Conservation (phyloP, 108 stramenopile genomes). For the Schizochytrium sp. region DNA sequence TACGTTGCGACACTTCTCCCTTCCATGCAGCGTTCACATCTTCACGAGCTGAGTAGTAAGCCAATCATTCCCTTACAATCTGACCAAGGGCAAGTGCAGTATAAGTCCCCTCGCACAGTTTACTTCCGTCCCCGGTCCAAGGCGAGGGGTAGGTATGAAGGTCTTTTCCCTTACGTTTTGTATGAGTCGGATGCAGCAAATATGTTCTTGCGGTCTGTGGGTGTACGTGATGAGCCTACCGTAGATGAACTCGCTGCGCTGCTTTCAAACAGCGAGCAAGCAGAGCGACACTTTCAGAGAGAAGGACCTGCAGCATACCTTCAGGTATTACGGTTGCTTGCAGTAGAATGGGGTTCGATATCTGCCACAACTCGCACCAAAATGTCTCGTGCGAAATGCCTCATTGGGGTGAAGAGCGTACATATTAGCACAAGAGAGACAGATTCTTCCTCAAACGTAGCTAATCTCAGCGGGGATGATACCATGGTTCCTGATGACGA, state of each 20-base stretch:
- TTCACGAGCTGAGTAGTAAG: slow-evolving; percentile 10
- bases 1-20: slow-evolving; percentile 4
- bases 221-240: slow-evolving; percentile 46
- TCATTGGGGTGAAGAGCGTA: background rate
- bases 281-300: background rate
- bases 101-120: background rate
- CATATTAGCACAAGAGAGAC: background rate
- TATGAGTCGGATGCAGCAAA: slow-evolving; percentile 24
- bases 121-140: background rate
- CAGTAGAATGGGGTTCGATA: background rate
- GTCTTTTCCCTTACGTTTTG: slow-evolving; percentile 26
- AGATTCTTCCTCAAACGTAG: background rate
- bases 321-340: slow-evolving; percentile 10
- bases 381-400: background rate
- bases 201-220: background rate
- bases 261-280: background rate
- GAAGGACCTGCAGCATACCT: background rate
- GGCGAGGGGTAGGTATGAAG: slow-evolving; percentile 36
- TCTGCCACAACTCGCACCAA: background rate
- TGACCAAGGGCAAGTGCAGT: background rate
- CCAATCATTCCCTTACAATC: background rate
- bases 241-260: background rate
- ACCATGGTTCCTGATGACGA: background rate
- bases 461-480: background rate
- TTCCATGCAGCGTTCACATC: background rate